phyloP scores from a whole-genome alignment of 1,139 yeast species.

The Nakaseomyces delphensis region DNA sequence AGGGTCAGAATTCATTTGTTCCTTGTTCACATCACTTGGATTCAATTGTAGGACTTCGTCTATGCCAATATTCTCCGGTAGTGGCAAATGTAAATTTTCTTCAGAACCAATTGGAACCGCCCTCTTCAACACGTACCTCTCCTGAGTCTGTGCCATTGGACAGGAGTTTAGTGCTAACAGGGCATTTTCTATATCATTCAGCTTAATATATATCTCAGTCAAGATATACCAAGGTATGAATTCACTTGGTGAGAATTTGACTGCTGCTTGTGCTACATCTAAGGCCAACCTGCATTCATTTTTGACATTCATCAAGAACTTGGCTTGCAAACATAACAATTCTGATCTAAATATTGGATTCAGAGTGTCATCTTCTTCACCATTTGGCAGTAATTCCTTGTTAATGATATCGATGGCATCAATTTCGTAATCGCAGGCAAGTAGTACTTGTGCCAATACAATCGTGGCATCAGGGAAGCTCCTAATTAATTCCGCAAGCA shows the following conservation, averaged over 20 bases:
- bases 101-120: slow-evolving; percentile 32
- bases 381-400: slow-evolving; percentile 39
- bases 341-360: slow-evolving; percentile 26
- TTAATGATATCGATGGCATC: slow-evolving; percentile 64
- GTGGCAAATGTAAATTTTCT: slow-evolving; percentile 55
- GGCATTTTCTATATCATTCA: slow-evolving; percentile 78
- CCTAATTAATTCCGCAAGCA: slow-evolving; percentile 37
- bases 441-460: slow-evolving; percentile 41
- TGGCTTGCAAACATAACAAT: slow-evolving; percentile 48
- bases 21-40: slow-evolving; percentile 49
- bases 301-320: slow-evolving; percentile 56
- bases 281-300: slow-evolving; percentile 68
- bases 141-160: slow-evolving; percentile 85
- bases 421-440: slow-evolving; percentile 67
- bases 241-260: slow-evolving; percentile 84
- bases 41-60: slow-evolving; percentile 47
- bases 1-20: slow-evolving; percentile 54
- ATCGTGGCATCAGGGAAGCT: slow-evolving; percentile 48
- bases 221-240: slow-evolving; percentile 83
- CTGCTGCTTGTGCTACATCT: slow-evolving; percentile 70
- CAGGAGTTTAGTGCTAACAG: slow-evolving; percentile 81
- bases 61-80: slow-evolving; percentile 69
- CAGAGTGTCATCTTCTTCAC: slow-evolving; percentile 39
- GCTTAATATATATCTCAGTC: slow-evolving; percentile 64
- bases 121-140: slow-evolving; percentile 51